Evolutionary conservation across 495 filamentous ascomycete species (phyloP).

Genomic region (Trichoderma virens): DNA sequence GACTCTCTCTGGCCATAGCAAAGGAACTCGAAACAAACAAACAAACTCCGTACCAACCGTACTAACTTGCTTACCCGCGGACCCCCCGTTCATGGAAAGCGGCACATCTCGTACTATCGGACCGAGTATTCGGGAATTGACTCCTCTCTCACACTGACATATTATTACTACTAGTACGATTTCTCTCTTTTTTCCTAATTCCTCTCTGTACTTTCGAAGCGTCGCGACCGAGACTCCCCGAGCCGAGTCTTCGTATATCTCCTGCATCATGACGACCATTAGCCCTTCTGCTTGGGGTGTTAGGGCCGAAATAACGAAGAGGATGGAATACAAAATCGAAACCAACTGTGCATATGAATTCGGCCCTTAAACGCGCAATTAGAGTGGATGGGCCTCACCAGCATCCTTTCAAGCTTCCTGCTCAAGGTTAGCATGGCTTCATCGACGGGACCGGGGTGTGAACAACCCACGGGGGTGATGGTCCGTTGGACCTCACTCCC

Average conservation of each 20-base stretch:
- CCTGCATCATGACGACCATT: not conserved
- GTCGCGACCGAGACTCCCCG: not conserved
- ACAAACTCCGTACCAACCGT: not conserved
- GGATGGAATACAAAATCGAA: not conserved
- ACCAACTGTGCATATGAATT: not conserved
- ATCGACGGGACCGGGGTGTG: not conserved
- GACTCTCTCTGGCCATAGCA: not conserved
- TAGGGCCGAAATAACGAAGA: not conserved
- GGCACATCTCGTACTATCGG: not conserved
- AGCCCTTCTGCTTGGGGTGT: no score
- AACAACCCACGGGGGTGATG: not conserved
- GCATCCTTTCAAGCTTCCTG: not conserved
- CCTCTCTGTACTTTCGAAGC: no score
- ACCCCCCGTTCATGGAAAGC: not conserved
- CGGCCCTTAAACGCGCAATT: not conserved
- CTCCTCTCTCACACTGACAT: no score
- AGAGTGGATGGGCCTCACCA: no score
- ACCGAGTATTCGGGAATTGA: not conserved
- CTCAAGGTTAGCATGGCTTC: slow-evolving; percentile 5
- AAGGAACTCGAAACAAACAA: not conserved
- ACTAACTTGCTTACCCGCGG: not conserved
- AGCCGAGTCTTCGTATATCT: not conserved
- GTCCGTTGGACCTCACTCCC: no score
- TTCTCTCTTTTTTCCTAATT: no score
- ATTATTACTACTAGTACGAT: no score